Conservation (phyloP, 495 filamentous ascomycete genomes). For the Chaetomium tenue region DNA sequence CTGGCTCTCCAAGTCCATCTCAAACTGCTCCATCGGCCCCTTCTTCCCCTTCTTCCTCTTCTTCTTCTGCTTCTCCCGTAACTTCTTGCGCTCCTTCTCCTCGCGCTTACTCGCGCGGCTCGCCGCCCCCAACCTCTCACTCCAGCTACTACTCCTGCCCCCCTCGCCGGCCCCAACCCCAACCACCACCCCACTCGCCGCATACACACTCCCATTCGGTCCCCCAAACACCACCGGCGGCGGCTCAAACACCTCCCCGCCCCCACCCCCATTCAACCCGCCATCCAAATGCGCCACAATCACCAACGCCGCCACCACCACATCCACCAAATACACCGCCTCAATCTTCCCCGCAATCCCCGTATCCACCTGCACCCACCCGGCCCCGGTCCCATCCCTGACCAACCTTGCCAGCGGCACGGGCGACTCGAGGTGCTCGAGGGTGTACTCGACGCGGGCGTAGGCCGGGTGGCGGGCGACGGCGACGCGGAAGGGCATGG, state of each 20-base stretch:
- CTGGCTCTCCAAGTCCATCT: constrained; percentile 58
- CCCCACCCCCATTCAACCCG: constrained; percentile 24
- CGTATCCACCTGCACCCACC: constrained; percentile 55
- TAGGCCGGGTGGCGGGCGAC: constrained; percentile 51
- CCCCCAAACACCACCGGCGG: constrained; percentile 42
- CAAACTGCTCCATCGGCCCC: constrained; percentile 51
- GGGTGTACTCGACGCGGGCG: constrained; percentile 57
- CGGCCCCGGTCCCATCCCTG: constrained; percentile 52
- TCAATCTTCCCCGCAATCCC: constrained; percentile 50
- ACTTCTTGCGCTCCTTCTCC: constrained; percentile 19
- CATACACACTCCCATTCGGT: constrained; percentile 19
- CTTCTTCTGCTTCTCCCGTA: constrained; percentile 25
- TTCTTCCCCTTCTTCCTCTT: constrained; percentile 29
- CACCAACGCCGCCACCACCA: constrained; percentile 64
- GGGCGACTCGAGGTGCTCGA: constrained; percentile 61
- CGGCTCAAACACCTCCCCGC: constrained; percentile 51
- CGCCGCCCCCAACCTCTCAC: constrained; percentile 31
- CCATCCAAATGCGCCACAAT: constrained; percentile 66
- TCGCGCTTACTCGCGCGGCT: constrained; percentile 27
- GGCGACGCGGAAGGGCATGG: constrained; percentile 56
- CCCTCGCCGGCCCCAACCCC: not conserved
- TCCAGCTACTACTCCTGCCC: constrained; percentile 26
- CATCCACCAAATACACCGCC: constrained; percentile 73
- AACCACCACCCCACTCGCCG: not conserved
- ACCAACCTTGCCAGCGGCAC: constrained; percentile 50